Evolutionary conservation across 208 protist species (phyloP).

Genomic region (Trypanosoma conorhini): DNA sequence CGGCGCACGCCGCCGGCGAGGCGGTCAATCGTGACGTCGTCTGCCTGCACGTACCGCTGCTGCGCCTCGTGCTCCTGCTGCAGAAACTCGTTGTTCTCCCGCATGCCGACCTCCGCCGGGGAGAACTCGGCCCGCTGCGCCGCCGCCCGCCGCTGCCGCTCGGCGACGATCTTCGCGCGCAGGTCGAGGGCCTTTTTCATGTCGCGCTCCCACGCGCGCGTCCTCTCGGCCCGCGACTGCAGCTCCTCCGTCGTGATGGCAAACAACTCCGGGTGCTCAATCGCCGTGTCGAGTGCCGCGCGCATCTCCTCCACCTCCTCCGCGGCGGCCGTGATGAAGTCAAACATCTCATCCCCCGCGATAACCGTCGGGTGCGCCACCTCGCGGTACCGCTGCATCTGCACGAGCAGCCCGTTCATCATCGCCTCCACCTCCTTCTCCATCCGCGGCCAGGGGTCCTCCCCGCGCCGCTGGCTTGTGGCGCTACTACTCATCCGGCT

Average conservation of each 20-base stretch:
- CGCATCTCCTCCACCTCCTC: constrained; percentile 83
- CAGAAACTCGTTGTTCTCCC: constrained; percentile 72
- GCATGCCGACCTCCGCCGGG: constrained; percentile 14
- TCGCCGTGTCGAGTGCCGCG: constrained; percentile 67
- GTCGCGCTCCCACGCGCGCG: constrained; percentile 74
- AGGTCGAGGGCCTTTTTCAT: constrained; percentile 65
- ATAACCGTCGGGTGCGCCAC: constrained; percentile 55
- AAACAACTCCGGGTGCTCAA: constrained; percentile 83
- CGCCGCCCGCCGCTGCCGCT: constrained; percentile 39
- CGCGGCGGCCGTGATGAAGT: constrained; percentile 52
- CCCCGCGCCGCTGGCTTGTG: constrained; percentile 30
- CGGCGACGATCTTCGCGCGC: constrained; percentile 45
- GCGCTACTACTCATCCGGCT: not conserved
- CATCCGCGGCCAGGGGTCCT: constrained; percentile 85
- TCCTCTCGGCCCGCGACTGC: constrained; percentile 57
- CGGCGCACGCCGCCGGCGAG: constrained; percentile 67
- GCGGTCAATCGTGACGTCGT: constrained; percentile 74
- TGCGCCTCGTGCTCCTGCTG: constrained; percentile 70
- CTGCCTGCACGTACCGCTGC: constrained; percentile 51
- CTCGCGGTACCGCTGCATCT: constrained; percentile 59
- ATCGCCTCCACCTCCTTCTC: constrained; percentile 75
- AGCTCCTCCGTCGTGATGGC: constrained; percentile 71
- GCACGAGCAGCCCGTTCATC: constrained; percentile 57
- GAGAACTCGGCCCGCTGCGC: constrained; percentile 30
- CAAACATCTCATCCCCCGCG: constrained; percentile 69